These are phyloP conservation scores for Terana coerulea DNA, from an alignment of 768 basidiomycete species.

Conservation along the genomic window DNA sequence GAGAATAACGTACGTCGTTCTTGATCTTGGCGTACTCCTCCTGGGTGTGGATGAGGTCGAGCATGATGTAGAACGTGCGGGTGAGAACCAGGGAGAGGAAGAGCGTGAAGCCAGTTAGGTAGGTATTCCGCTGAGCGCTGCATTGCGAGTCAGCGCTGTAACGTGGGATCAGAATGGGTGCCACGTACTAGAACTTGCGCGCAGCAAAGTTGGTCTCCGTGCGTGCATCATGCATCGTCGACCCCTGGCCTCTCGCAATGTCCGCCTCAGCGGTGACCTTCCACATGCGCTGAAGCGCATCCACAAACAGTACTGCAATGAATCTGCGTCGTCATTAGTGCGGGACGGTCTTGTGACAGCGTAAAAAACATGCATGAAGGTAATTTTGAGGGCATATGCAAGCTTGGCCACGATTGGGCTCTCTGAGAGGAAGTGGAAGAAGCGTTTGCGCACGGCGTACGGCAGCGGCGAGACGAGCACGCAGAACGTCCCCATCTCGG, in stretches of 20 bases:
- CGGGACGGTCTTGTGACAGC: not conserved
- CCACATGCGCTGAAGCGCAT: slow-evolving; percentile 93
- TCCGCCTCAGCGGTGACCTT: slow-evolving; percentile 72
- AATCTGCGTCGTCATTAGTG: slow-evolving; percentile 43
- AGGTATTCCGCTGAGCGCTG: slow-evolving; percentile 86
- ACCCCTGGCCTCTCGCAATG: slow-evolving; percentile 51
- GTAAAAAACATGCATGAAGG: slow-evolving; percentile 69
- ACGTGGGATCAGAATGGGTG: not conserved
- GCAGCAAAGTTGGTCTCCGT: slow-evolving; percentile 89
- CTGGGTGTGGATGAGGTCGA: slow-evolving; percentile 87
- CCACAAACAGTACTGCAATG: slow-evolving; percentile 81
- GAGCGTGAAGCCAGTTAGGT: slow-evolving; percentile 89
- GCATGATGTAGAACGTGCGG: slow-evolving; percentile 86
- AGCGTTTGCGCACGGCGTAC: slow-evolving; percentile 58
- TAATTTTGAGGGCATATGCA: slow-evolving; percentile 89
- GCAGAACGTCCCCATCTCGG: slow-evolving; percentile 87
- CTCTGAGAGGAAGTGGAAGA: slow-evolving; percentile 72
- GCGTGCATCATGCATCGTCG: slow-evolving; percentile 55
- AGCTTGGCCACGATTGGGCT: slow-evolving; percentile 74
- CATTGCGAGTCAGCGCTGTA: not conserved
- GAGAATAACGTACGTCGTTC: slow-evolving; percentile 34
- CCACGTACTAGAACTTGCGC: slow-evolving; percentile 81
- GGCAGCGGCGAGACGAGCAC: slow-evolving; percentile 84
- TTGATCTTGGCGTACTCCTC: slow-evolving; percentile 86
- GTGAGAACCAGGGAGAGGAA: slow-evolving; percentile 96